These are phyloP conservation scores for Podaxis sp. DNA, from an alignment of 768 basidiomycete genomes.

Conservation along the genomic window DNA sequence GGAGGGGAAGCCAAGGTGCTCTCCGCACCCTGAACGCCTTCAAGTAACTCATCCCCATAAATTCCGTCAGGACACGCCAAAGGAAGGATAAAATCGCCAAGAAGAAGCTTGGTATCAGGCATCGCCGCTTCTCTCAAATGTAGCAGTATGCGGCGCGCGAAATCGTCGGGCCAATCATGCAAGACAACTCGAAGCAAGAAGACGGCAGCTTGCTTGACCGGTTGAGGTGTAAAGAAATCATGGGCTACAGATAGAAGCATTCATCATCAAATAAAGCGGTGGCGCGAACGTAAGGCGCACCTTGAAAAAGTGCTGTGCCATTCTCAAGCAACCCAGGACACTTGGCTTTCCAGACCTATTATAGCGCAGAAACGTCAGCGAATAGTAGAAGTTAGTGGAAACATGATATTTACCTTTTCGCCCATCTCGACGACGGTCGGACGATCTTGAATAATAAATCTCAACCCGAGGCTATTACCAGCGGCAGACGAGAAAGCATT, in stretches of 20 bases:
- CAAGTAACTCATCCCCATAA: slow-evolving; percentile 16
- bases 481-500: slow-evolving; percentile 28
- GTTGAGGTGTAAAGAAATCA: slow-evolving; percentile 42
- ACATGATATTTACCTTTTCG: slow-evolving; percentile 30
- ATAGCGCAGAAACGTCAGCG: not conserved
- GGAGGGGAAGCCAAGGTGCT: slow-evolving; percentile 27
- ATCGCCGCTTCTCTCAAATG: slow-evolving; percentile 35
- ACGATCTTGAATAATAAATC: slow-evolving; percentile 64
- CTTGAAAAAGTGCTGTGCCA: slow-evolving; percentile 27
- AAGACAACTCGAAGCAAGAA: slow-evolving; percentile 58
- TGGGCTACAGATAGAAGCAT: slow-evolving; percentile 20
- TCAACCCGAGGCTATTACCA: slow-evolving; percentile 24
- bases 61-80: slow-evolving; percentile 30
- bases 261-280: slow-evolving; percentile 1
- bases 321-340: slow-evolving; percentile 24
- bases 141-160: slow-evolving; percentile 33
- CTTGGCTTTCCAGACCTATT: slow-evolving; percentile 21
- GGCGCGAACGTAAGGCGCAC: slow-evolving; percentile 13
- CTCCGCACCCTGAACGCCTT: slow-evolving; percentile 15
- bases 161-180: slow-evolving; percentile 63
- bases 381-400: not conserved
- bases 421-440: slow-evolving; percentile 51
- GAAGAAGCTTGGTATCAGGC: slow-evolving; percentile 34
- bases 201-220: slow-evolving; percentile 36
- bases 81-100: slow-evolving; percentile 40